Evolutionary conservation across 495 filamentous ascomycete species (phyloP), one percentile per base, ranked within the genome.

Genomic region (Penicillium alfredii): DNA sequence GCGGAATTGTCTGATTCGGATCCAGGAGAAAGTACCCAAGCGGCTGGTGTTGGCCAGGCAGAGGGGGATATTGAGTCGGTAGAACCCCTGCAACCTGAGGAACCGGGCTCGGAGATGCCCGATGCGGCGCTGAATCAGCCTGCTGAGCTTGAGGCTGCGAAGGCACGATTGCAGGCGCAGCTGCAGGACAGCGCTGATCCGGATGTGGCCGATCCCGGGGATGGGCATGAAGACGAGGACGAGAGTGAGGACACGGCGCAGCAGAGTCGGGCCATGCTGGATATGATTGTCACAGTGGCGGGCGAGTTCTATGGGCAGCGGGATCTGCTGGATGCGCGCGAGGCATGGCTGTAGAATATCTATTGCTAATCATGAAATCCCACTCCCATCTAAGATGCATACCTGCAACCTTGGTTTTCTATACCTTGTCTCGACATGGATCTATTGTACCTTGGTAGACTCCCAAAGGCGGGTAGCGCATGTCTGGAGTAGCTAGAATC

Each of bases 271-370:
- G 61, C 63, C 14, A 82, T 83, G 36, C 68, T 95, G 5, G 90
- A 95, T 55, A 94, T 94, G 85, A 85, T 95, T 39, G 70, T 98
- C 35, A 89, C 85, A 0, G 70, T 98, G 17, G 82, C 84, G 24
- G 92, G 88, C 45, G 88, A 95, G 61, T 78, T 83, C 48, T 98
- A 84, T 59, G 88, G 92, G 2, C 92, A 98, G 64, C 70, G 80
- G 38, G 92, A 98, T 60, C 63, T 98, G 21, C 64, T 97, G 30
- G 76, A 80, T 48, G 80, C 78, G 33, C 70, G 87, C 26, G 72
- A 82, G 29, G 18, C 68, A 3, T 76, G 72, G 41, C 40, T 32
- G 38, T 1, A 28, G 27, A 24, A n/a, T n/a, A n/a, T n/a, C n/a
- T n/a, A n/a, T n/a, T n/a, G n/a, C n/a, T n/a, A n/a, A n/a, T n/a